Evolutionary conservation across 2,329 filamentous ascomycete genomes (phyloP), one percentile per base, ranked within the genome.

Genomic region (Colletotrichum caudatum): DNA sequence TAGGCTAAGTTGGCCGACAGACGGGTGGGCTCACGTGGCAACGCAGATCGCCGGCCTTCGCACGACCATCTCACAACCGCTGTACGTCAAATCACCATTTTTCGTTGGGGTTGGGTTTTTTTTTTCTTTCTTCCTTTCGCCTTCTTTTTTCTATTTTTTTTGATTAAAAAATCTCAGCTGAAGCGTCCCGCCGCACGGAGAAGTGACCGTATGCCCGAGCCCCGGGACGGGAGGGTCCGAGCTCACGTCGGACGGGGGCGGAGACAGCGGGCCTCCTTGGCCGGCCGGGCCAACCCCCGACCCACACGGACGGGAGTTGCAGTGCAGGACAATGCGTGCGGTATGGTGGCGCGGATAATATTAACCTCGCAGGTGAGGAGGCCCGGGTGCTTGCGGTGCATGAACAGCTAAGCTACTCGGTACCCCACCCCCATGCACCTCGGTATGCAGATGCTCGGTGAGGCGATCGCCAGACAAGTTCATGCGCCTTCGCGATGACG

Each of bases 101-200:
- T 44, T 44, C 16, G 16, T 5, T 20, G 20, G n/a, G 29, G 44
- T 18, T 20, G 44, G 1, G 2, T 18, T 4, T 44, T 44, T 20
- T 44, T 20, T 7, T 20, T 7, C 8, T 20, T 20, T 20, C 4
- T 46, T n/a, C 18, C 5, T 11, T 18, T 23, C 16, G 35, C 0
- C n/a, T 48, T 0, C 12, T 48, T 5, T 23, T 48, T 7, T 3
- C 12, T 4, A 9, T 48, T 48, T 48, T 7, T 12, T 12, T 1
- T 18, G 16, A 7, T n/a, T 18, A 7, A 46, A 48, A 48, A 35
- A 35, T n/a, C 4, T 57, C 51, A 71, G 53, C 64, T 71, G 69
- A 71, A 68, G 51, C 50, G 20, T 46, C 53, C 58, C 48, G 51
- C 58, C 44, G 64, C 64, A 63, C 58, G 58, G 64, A 37, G 35